Evolutionary conservation across 768 basidiomycete species (phyloP).

Genomic region (Suillus spraguei): DNA sequence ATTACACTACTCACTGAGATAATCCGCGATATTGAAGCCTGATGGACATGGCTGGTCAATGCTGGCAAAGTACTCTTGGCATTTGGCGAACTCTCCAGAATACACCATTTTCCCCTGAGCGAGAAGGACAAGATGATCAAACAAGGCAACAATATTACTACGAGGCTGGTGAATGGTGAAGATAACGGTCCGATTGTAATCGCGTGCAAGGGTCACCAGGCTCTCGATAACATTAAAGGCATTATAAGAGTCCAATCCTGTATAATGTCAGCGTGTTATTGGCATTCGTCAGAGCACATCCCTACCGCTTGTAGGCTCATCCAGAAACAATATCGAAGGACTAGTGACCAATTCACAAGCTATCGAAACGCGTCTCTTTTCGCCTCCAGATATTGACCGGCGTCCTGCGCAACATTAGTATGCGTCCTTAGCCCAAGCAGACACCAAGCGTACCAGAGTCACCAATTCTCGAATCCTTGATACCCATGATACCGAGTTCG

Average conservation of each 20-base stretch:
- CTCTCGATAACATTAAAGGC: constrained; percentile 94
- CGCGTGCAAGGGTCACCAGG: constrained; percentile 79
- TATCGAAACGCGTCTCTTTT: constrained; percentile 95
- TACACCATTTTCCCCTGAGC: constrained; percentile 85
- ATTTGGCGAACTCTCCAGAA: constrained; percentile 73
- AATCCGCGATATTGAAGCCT: constrained; percentile 98
- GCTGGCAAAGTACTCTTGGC: constrained; percentile 74
- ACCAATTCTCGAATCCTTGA: constrained; percentile 89
- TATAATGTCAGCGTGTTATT: constrained; percentile 14
- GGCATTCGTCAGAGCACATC: not conserved
- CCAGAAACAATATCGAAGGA: constrained; percentile 93
- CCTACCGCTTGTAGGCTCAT: constrained; percentile 93
- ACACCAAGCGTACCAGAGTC: constrained; percentile 57
- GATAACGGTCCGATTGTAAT: constrained; percentile 92
- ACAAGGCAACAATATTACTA: constrained; percentile 95
- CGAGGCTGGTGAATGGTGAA: constrained; percentile 99
- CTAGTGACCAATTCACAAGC: constrained; percentile 98
- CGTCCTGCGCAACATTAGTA: constrained; percentile 43
- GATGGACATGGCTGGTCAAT: constrained; percentile 86
- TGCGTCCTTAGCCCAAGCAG: not conserved
- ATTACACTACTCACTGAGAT: constrained; percentile 68
- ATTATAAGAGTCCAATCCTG: constrained; percentile 93
- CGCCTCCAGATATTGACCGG: constrained; percentile 94
- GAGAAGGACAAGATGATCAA: constrained; percentile 88
- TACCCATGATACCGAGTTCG: constrained; percentile 90